Base-by-base conservation (phyloP, 2,329 filamentous ascomycete species). In the Colletotrichum sp. region DNA sequence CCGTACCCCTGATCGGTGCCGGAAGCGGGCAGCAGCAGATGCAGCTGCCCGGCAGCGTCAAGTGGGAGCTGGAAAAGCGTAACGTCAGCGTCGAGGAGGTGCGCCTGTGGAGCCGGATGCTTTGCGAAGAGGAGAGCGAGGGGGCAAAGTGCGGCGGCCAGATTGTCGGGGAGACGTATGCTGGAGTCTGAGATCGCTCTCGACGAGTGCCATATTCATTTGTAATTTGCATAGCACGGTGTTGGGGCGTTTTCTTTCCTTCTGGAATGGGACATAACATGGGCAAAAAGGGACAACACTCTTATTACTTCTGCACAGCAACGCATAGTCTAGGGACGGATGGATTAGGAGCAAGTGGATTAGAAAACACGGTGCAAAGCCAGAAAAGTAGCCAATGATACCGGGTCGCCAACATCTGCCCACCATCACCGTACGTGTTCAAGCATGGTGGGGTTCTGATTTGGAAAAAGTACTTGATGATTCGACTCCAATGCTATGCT, bases 31-130 rank as follows among this genome's bases (percentile, higher is more conserved):
- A 24, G 9, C 18, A 15, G 18, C 28, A 63, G 30, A 30, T 63
- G 30, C 36, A 36, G 13, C 28, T 71, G 6, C 71, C 71, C 15
- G 77, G 66, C 16, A 57, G 72, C 16, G 72, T 78, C 60, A 77
- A 71, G 24, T 76, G 71, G 72, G 77, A 78, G 63, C 69, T 78
- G 4, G 75, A 71, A 36, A 66, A 69, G 68, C 30, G 68, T 9
- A 78, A 78, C 26, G 72, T 78, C 32, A 78, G 72, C 36, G 36
- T 78, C 65, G 77, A 78, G 18, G 78, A 81, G 70, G 65, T 80
- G 62, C 70, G 74, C 65, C 59, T 76, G 59, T 81, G 80, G 79
- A 80, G 79, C 66, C 64, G 71, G 28, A 76, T 80, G 76, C 75
- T 80, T 36, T 77, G 77, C 28, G 76, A 76, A 24, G 78, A 77